These are phyloP conservation scores for Apophysomyces trapeziformis DNA, from an alignment of 371 early-diverging fungal genomes.

Conservation along the genomic window DNA sequence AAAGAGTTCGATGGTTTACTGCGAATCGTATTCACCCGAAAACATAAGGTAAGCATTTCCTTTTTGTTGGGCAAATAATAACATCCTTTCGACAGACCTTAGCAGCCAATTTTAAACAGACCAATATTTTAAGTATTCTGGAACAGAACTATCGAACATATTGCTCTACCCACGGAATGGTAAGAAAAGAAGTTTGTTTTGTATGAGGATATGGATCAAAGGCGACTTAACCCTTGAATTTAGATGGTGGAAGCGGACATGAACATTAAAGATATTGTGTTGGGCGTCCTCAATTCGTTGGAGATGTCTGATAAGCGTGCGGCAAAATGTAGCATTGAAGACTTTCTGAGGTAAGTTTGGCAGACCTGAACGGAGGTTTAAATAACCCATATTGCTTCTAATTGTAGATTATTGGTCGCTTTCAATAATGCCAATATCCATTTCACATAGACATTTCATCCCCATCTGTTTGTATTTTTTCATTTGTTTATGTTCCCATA, in stretches of 20 bases:
- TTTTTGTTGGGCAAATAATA: slow-evolving; percentile 1
- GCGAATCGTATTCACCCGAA: slow-evolving; percentile 94
- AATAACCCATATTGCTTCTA: slow-evolving; percentile 20
- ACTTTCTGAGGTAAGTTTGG: slow-evolving; percentile 76
- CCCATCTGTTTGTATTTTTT: neutral
- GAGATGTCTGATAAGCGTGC: slow-evolving; percentile 83
- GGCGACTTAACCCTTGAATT: neutral
- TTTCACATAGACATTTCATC: slow-evolving; percentile 50
- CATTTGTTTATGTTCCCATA: neutral
- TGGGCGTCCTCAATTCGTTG: slow-evolving; percentile 68
- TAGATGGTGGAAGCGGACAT: slow-evolving; percentile 84
- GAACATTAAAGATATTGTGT: slow-evolving; percentile 80
- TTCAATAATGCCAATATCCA: slow-evolving; percentile 80
- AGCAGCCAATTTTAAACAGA: slow-evolving; percentile 90
- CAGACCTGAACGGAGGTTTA: neutral
- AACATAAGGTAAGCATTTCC: slow-evolving; percentile 79
- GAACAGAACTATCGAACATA: slow-evolving; percentile 95
- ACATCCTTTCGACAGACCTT: slow-evolving; percentile 60
- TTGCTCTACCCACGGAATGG: slow-evolving; percentile 77
- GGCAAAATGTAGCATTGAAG: slow-evolving; percentile 91
- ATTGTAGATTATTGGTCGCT: slow-evolving; percentile 65
- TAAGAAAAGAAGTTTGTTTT: slow-evolving; percentile 21
- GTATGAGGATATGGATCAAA: neutral
- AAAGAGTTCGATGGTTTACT: slow-evolving; percentile 98
- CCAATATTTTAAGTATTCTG: slow-evolving; percentile 83